Evolutionary conservation across 148 eudicot genomes (phyloP).

Genomic region (Camellia sinensis): DNA sequence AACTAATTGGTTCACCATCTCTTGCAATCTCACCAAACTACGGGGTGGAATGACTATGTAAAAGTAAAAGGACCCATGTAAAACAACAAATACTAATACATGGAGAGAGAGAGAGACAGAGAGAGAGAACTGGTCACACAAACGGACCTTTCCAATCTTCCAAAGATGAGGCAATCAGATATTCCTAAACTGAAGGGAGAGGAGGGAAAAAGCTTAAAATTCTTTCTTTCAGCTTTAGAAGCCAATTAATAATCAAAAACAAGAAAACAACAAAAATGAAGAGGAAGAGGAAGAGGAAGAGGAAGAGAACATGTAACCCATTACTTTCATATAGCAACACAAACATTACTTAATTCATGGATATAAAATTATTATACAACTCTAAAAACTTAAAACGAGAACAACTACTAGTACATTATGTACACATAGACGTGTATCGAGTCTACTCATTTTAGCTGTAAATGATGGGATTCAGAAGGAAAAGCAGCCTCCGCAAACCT

Average conservation of each 20-base stretch:
- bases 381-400: no score
- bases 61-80: neutral
- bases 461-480: constrained; percentile 7
- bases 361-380: neutral
- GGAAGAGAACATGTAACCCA: neutral
- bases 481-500: neutral
- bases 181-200: neutral
- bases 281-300: neutral
- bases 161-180: neutral
- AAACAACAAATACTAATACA: neutral
- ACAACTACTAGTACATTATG: neutral
- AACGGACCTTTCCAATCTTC: neutral
- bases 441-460: constrained; percentile 15
- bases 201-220: neutral
- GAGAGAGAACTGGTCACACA: neutral
- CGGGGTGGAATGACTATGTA: neutral
- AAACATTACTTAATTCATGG: neutral
- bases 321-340: neutral
- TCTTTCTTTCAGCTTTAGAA: neutral
- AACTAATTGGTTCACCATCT: neutral
- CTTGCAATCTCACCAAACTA: neutral
- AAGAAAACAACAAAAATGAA: neutral
- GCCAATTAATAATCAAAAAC: neutral
- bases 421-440: neutral
- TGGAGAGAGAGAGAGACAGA: neutral